Evolutionary conservation across 2,329 filamentous ascomycete genomes (phyloP).

Genomic region (Setomelanomma holmii): DNA sequence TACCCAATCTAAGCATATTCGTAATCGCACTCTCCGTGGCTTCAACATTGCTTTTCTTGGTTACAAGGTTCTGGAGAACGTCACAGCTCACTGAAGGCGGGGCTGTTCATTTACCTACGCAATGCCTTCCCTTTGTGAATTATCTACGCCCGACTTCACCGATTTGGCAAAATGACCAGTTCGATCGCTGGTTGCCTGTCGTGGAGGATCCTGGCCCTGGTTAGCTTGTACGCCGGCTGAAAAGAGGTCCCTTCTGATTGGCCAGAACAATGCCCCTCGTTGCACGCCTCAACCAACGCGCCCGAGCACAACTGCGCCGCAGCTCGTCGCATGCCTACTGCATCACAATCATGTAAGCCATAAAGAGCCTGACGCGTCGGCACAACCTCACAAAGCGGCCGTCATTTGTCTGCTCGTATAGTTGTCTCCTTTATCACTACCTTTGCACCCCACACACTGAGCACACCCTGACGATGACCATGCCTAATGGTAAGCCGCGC

Average conservation of each 20-base stretch:
- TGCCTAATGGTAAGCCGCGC: conserved; percentile 14
- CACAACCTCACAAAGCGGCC: background rate
- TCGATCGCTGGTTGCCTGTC: background rate
- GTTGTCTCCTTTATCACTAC: background rate
- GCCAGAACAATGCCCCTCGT: background rate
- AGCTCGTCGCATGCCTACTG: background rate
- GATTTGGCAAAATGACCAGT: background rate
- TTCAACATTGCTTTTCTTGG: background rate
- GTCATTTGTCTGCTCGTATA: conserved; percentile 12
- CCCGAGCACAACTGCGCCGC: conserved; percentile 1
- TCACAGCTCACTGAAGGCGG: too few species aligned
- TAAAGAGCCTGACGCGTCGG: background rate
- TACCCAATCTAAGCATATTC: background rate
- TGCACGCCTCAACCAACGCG: conserved; percentile 1
- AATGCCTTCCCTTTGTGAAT: background rate
- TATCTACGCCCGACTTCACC: background rate
- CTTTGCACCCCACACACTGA: background rate
- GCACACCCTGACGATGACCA: conserved; percentile 2
- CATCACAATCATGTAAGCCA: conserved; percentile 8
- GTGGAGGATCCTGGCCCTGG: background rate
- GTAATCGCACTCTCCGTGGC: background rate
- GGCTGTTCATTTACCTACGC: too few species aligned
- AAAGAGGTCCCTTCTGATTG: background rate
- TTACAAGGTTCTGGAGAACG: too few species aligned
- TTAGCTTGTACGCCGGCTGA: background rate